Conservation (phyloP, 2,329 filamentous ascomycete genomes). For the Penicillium corylophilum region DNA sequence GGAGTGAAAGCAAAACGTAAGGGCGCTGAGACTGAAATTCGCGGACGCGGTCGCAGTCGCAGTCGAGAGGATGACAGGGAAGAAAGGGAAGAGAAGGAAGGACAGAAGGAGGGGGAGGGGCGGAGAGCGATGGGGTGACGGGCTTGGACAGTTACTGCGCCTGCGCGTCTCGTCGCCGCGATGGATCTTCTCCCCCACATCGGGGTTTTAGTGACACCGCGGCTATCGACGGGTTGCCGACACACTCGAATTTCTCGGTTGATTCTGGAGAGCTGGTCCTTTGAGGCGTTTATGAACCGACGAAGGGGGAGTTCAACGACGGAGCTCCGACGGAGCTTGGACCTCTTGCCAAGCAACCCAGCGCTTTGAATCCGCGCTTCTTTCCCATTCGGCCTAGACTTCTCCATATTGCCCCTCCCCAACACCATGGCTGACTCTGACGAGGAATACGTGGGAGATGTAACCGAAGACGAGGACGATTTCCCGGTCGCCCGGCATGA, state of each 20-base stretch:
- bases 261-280: background rate
- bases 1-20: conserved; percentile 17
- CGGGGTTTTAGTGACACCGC: conserved; percentile 14
- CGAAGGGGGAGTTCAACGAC: conserved; percentile 3
- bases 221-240: conserved; percentile 22
- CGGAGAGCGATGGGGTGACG: conserved; percentile 28
- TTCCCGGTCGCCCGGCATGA: conserved; percentile 21
- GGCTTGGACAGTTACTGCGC: conserved; percentile 26
- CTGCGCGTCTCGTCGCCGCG: conserved; percentile 28
- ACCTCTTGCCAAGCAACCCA: conserved; percentile 14
- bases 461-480: conserved; percentile 48
- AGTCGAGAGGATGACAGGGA: conserved; percentile 20
- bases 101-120: conserved; percentile 28
- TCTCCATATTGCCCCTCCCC: conserved; percentile 18
- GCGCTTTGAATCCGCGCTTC: conserved; percentile 6
- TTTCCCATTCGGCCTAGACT: background rate
- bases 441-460: conserved; percentile 53
- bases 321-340: conserved; percentile 35
- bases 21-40: conserved; percentile 11
- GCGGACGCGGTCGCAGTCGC: conserved; percentile 2
- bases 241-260: background rate
- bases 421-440: conserved; percentile 48
- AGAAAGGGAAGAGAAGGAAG: conserved; percentile 21
- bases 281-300: background rate
- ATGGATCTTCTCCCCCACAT: conserved; percentile 41